These are phyloP conservation scores for Ceratocystis lukuohia DNA, from an alignment of 2,329 filamentous ascomycete genomes.

Conservation along the genomic window DNA sequence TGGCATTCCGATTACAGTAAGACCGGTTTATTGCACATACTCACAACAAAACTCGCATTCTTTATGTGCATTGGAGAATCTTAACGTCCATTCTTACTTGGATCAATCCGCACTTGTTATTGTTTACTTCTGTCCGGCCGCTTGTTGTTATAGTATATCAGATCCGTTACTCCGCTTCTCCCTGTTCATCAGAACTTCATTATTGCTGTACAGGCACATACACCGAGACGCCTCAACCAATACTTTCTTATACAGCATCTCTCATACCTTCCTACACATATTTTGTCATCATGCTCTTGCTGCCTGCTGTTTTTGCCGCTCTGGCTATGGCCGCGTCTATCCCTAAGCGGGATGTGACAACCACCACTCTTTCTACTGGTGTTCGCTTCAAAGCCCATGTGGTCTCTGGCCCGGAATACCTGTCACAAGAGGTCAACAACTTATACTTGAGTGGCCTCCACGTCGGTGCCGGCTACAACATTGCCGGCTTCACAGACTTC, in stretches of 20 bases:
- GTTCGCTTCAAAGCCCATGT: conserved; percentile 35
- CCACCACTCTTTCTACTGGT: conserved; percentile 26
- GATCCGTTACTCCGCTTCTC: not conserved
- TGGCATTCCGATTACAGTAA: not conserved
- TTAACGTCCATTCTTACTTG: not conserved
- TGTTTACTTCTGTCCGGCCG: not conserved
- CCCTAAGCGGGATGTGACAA: conserved; percentile 22
- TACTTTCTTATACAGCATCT: not conserved
- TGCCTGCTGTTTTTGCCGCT: conserved; percentile 8
- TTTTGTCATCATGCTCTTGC: conserved; percentile 12
- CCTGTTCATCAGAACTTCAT: not conserved
- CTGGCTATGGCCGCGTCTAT: conserved; percentile 15
- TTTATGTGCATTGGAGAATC: not conserved
- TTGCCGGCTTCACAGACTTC: conserved; percentile 33
- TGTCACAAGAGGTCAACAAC: conserved; percentile 10
- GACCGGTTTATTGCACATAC: not conserved
- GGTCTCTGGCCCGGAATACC: conserved; percentile 20
- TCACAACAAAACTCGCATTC: not conserved
- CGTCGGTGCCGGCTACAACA: conserved; percentile 24
- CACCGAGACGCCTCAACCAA: not conserved
- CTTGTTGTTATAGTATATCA: not conserved
- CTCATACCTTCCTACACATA: not conserved
- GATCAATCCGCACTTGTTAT: not conserved
- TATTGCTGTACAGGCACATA: not conserved
- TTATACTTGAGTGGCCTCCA: conserved; percentile 33